Conservation (phyloP, 192 early-diverging fungal species). For the Coemansia sp. region DNA sequence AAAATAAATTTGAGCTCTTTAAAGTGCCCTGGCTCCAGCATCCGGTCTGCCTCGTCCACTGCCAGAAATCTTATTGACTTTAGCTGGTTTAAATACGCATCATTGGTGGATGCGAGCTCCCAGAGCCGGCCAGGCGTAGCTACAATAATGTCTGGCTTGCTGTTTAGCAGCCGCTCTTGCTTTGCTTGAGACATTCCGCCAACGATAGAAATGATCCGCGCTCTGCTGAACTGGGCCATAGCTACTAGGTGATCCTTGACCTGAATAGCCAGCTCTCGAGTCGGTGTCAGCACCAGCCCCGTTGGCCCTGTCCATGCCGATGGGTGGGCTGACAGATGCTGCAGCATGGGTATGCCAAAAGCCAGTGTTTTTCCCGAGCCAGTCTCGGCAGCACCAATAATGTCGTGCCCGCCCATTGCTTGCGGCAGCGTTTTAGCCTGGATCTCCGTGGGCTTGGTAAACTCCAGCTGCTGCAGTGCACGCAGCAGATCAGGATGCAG, state of each 20-base stretch:
- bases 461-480: slow-evolving; percentile 70
- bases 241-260: slow-evolving; percentile 77
- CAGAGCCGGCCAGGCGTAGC: slow-evolving; percentile 82
- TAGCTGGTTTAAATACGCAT: slow-evolving; percentile 57
- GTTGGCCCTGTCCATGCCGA: slow-evolving; percentile 47
- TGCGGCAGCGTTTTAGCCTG: slow-evolving; percentile 72
- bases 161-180: slow-evolving; percentile 72
- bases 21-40: slow-evolving; percentile 79
- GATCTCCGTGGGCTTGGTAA: slow-evolving; percentile 81
- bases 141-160: slow-evolving; percentile 69
- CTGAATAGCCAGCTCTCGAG: slow-evolving; percentile 94
- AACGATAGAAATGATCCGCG: slow-evolving; percentile 73
- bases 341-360: slow-evolving; percentile 90
- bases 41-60: slow-evolving; percentile 81
- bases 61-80: slow-evolving; percentile 67
- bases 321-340: slow-evolving; percentile 38
- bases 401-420: slow-evolving; percentile 73
- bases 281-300: slow-evolving; percentile 85
- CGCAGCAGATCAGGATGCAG: slow-evolving; percentile 60
- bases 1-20: slow-evolving; percentile 67
- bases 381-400: slow-evolving; percentile 92
- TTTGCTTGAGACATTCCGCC: slow-evolving; percentile 95
- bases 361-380: slow-evolving; percentile 95
- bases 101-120: slow-evolving; percentile 62
- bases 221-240: slow-evolving; percentile 47